Evolutionary conservation across 306 rosid genomes (phyloP), one percentile per base, ranked within the genome.

Genomic region (Malus orientalis): DNA sequence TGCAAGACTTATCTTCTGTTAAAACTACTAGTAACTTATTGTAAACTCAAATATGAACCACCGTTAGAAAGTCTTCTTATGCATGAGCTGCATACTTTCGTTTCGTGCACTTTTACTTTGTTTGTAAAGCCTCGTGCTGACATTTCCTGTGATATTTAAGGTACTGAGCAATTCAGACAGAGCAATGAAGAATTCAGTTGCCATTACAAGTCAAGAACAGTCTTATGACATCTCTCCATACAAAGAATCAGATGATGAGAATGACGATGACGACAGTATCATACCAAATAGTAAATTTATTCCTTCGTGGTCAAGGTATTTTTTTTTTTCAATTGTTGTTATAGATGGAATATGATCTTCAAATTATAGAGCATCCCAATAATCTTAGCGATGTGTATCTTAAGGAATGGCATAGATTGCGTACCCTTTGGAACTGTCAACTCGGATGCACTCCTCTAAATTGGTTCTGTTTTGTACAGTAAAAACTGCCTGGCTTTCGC

Each of bases 231-330:
- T 96, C 62, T 92, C 97, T 80, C 99, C 99, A 11, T 96, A 89
- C 78, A 96, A 87, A 83, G 88, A 71, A 61, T 92, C 98, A 61
- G 99, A 96, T 79, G 98, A 96, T 71, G 99, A 91, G 87, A 88
- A 88, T 40, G 97, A 90, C 80, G 55, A 85, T 13, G 86, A 79
- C 1, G 91, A 90, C 0, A 83, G 83, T 60, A 85, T 66, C 73
- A 10, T 42, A 30, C 87, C 82, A 68, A 87, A 84, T 65, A 79
- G 40, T 25, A 96, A 96, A 81, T 86, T 86, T 73, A 80, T 92
- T 57, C 98, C 98, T 77, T 81, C 91, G 54, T 92, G 98, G 98
- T 91, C 99, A 76, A 92, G 97, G 98, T 96, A 85, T 67, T 86
- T 74, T 51, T 77, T 51, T 77, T 70, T 75, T 11, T 44, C 32